Conservation (phyloP, 495 filamentous ascomycete species). For the Trichocladium antarcticum region DNA sequence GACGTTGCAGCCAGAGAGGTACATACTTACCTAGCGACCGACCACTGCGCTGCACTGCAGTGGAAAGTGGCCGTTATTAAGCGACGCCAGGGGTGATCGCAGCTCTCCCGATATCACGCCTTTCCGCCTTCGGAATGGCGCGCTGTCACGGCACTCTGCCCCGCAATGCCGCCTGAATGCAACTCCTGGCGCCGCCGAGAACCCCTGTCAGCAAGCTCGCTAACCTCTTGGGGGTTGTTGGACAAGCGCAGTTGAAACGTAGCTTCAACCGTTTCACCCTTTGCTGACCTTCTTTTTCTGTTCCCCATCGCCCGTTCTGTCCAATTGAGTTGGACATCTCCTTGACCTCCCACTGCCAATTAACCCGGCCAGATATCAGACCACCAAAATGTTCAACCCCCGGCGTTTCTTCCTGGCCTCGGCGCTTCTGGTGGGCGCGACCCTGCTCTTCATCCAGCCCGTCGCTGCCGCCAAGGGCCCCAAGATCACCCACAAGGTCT, state of each 20-base stretch:
- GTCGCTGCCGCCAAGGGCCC: constrained; percentile 74
- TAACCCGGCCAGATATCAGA: neutral
- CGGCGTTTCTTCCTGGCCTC: constrained; percentile 51
- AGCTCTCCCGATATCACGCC: neutral
- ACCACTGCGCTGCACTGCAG: too few relatives aligned
- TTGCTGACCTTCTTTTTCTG: constrained; percentile 1
- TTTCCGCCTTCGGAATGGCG: neutral
- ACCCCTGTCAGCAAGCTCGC: constrained; percentile 11
- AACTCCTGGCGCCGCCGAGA: neutral
- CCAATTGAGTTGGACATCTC: constrained; percentile 13
- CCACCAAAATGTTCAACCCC: constrained; percentile 42
- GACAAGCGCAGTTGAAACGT: constrained; percentile 25
- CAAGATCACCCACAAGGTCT: constrained; percentile 95
- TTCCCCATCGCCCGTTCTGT: neutral
- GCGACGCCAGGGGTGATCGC: neutral
- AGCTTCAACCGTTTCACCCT: constrained; percentile 21
- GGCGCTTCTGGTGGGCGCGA: constrained; percentile 61
- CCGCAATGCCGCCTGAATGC: neutral
- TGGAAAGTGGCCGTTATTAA: too few relatives aligned
- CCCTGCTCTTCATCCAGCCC: constrained; percentile 58
- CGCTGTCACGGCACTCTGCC: neutral
- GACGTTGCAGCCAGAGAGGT: constrained; percentile 11
- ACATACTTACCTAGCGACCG: too few relatives aligned
- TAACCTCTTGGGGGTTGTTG: constrained; percentile 3
- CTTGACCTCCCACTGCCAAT: neutral